Evolutionary conservation across 1,139 yeast species (phyloP), one percentile per base, ranked within the genome.

Genomic region (Candida sanyaensis): DNA sequence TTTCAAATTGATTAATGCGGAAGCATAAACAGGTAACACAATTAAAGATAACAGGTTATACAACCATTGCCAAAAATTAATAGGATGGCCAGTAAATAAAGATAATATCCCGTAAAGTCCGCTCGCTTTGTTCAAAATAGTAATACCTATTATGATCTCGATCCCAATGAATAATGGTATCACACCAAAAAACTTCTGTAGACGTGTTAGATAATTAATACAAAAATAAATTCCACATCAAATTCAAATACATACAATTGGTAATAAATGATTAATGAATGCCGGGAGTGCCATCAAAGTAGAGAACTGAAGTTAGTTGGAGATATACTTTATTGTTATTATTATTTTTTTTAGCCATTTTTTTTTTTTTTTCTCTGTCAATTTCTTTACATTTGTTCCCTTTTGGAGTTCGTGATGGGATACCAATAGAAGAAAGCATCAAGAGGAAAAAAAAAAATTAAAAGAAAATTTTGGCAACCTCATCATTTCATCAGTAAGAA

Each of bases 91-190:
- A 0, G 97, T 92, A 60, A 93, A 79, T 39, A 93, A 68, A 1
- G 98, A 91, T 32, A 92, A 72, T 37, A 92, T 73, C 28, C 98
- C 99, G 65, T 86, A 93, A 27, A 85, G 73, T 8, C 98, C 97
- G 48, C 96, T 85, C 53, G 93, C 90, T 65, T 92, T 92, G 71
- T 93, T 92, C 57, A 92, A 77, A 42, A 91, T 80, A 23, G 95
- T 86, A 34, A 88, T 74, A 2, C 90, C 87, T n/a, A 91, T 72
- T 24, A 88, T 81, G 10, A 90, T 64, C 64, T 93, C 98, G 24
- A 91, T 96, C 8, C 97, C 98, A 33, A 88, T 77, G 61, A 86
- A 89, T 38, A 93, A 77, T 4, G 98, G 97, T 24, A 90, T 67
- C 39, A 77, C 57, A 23, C 83, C 82, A 31, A 85, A 61, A 61